Evolutionary conservation across 805 yeast species (phyloP), one percentile per base, ranked within the genome.

Genomic region (Candida manassasensis): DNA sequence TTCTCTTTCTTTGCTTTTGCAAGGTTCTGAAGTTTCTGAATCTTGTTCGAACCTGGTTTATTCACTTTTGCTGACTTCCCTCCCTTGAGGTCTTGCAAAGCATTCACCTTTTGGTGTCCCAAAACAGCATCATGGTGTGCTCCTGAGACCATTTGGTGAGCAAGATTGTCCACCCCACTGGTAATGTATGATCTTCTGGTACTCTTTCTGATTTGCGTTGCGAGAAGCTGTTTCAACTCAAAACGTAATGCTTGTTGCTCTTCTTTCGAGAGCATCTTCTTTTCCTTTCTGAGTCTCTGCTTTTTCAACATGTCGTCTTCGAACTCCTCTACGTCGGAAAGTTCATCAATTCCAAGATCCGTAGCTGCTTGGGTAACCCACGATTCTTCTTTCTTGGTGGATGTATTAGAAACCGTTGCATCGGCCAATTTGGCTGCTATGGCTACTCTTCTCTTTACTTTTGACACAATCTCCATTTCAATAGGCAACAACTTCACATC

Each of bases 291-390:
- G 38, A 69, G 69, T 47, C 84, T 73, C 50, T 77, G 81, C 51
- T 79, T 78, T 43, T 75, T 75, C 35, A 84, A 59, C 28, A 75
- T 68, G 42, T 79, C 86, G 45, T 80, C 89, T 41, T 81, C 88
- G 39, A 63, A 65, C 15, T 55, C 57, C 35, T 77, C 88, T 29
- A 83, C 61, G 38, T 81, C 89, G 29, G 74, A 66, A 35, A 78
- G 59, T 34, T 79, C 69, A 22, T 84, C 96, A 26, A 89, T 61
- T 6, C 95, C 98, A 37, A 93, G 68, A 34, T 93, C 98, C 35
- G 84, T 93, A 0, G 97, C 97, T 0, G 96, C 97, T 52, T 86
- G 79, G 40, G 77, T 73, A 40, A 88, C 67, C 97, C 97, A 88
- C 16, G 76, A 67, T 37, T 78, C 79, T 44, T 87, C 93, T 48